These are phyloP conservation scores for Fusarium illudens DNA, from an alignment of 2,329 filamentous ascomycete species.

Conservation along the genomic window DNA sequence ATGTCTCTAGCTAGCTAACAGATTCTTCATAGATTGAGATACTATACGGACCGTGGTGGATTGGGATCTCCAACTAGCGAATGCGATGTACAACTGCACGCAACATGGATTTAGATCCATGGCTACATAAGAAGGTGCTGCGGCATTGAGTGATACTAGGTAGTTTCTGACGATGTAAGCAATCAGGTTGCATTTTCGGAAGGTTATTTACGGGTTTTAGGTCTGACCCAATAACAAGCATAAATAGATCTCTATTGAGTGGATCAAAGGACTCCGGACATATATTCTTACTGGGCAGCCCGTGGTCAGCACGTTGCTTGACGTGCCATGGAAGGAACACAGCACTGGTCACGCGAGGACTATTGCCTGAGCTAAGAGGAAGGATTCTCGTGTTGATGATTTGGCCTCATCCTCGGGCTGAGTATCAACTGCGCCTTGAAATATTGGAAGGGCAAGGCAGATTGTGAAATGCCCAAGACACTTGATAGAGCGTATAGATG, in stretches of 20 bases:
- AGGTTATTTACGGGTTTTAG: background rate
- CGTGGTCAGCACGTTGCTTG: background rate
- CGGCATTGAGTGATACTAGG: background rate
- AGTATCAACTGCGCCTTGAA: background rate
- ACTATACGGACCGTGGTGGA: no score
- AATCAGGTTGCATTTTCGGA: conserved; percentile 47
- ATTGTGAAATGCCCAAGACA: background rate
- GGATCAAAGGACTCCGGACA: background rate
- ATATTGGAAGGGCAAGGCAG: background rate
- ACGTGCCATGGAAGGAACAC: background rate
- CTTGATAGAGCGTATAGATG: no score
- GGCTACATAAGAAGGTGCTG: background rate
- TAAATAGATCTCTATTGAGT: background rate
- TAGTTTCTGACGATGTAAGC: conserved; percentile 34
- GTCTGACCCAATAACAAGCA: background rate
- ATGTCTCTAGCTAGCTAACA: background rate
- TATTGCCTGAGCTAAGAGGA: background rate
- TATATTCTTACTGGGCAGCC: background rate
- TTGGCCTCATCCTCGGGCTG: background rate
- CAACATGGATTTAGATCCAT: background rate
- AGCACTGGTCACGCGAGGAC: background rate
- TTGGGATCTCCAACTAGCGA: background rate
- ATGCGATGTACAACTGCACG: background rate
- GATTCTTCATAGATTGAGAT: no score
- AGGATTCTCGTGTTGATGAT: background rate